A percentile compares a stretch with the other conserved stretches of the same genome.
phyloP scores from a whole-genome alignment of 2,329 filamentous ascomycete species.

The Mycosphaerella sp. region DNA sequence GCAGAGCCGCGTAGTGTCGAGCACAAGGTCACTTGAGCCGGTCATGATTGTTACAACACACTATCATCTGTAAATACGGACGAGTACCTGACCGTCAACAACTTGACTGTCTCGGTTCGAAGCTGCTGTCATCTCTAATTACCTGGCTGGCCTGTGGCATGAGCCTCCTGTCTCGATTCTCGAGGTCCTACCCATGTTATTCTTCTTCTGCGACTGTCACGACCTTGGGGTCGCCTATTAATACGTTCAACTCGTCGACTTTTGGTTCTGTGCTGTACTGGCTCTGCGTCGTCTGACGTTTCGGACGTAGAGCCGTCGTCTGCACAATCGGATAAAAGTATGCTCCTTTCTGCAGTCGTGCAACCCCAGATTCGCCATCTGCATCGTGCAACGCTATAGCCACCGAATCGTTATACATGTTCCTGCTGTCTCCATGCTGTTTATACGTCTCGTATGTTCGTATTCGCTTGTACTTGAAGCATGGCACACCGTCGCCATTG shows the following conservation, averaged over 20 bases:
- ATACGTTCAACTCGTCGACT: conserved; percentile 27
- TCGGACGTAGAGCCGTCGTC: conserved; percentile 48
- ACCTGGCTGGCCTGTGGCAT: too few species aligned
- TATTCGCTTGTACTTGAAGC: conserved; percentile 52
- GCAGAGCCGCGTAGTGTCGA: too few species aligned
- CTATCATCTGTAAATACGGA: too few species aligned
- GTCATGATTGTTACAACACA: too few species aligned
- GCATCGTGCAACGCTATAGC: conserved; percentile 55
- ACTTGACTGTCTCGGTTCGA: too few species aligned
- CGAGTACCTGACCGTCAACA: too few species aligned
- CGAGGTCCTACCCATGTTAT: not conserved
- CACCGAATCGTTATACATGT: conserved; percentile 51
- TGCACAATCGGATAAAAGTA: conserved; percentile 58
- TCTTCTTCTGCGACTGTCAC: conserved; percentile 9
- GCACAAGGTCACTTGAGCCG: too few species aligned
- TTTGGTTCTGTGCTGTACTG: conserved; percentile 28
- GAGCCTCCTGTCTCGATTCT: too few species aligned
- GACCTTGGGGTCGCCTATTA: conserved; percentile 18
- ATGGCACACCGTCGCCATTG: conserved; percentile 29
- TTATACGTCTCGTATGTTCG: conserved; percentile 56
- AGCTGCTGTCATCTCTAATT: too few species aligned
- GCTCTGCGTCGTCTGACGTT: conserved; percentile 39
- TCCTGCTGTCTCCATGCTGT: conserved; percentile 47
- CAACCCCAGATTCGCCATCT: conserved; percentile 29
- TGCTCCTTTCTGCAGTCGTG: conserved; percentile 47